Conservation (phyloP, 208 protist genomes). For the Leishmania aethiopica region DNA sequence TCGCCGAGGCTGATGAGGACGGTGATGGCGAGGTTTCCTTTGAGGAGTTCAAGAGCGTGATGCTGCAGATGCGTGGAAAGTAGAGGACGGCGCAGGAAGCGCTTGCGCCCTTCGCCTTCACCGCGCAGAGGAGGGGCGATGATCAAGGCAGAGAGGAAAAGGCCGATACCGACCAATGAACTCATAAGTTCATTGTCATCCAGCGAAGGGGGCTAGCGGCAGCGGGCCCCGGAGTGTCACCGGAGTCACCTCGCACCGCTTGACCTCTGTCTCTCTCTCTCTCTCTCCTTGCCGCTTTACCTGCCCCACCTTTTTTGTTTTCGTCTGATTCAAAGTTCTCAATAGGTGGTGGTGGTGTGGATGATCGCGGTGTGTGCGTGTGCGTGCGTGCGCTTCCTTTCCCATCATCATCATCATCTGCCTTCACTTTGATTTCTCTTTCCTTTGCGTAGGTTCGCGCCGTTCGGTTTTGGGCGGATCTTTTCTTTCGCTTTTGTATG, state of each 20-base stretch:
- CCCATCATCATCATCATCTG: not conserved
- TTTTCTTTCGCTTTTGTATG: not conserved
- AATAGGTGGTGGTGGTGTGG: not conserved
- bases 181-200: not conserved
- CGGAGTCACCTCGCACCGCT: not conserved
- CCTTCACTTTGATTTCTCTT: not conserved
- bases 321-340: not conserved
- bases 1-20: constrained; percentile 96
- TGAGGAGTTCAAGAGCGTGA: constrained; percentile 97
- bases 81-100: constrained; percentile 28
- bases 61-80: constrained; percentile 91
- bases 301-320: not conserved
- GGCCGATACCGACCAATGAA: not conserved
- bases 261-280: too few relatives aligned
- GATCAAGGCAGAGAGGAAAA: not conserved
- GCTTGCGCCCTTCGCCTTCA: not conserved
- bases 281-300: not conserved
- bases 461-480: not conserved
- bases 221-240: not conserved
- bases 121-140: not conserved
- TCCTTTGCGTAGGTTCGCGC: not conserved
- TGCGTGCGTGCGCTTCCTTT: not conserved
- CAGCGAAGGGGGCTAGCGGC: not conserved
- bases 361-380: not conserved
- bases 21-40: constrained; percentile 96